A percentile compares a stretch with the other conserved stretches of the same genome.
phyloP scores from a whole-genome alignment of 2,329 filamentous ascomycete species.

The Dothistroma septosporum region DNA sequence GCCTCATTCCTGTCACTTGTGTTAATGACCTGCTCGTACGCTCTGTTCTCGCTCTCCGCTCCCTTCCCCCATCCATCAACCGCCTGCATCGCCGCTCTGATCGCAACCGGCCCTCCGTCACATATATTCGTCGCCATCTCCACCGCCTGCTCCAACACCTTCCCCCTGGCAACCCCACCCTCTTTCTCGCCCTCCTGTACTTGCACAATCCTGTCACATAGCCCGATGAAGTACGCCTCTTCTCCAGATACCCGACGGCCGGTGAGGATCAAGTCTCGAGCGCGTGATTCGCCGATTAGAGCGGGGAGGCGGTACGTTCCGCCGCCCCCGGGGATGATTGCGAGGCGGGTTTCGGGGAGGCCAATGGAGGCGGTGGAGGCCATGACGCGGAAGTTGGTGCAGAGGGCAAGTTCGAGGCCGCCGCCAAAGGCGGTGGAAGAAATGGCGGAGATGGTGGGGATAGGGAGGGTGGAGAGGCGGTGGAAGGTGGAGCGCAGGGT shows the following conservation, averaged over 20 bases:
- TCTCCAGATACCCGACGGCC: constrained; percentile 77
- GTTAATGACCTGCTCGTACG: constrained; percentile 76
- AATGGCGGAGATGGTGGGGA: constrained; percentile 87
- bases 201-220: constrained; percentile 87
- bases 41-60: constrained; percentile 77
- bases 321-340: constrained; percentile 90
- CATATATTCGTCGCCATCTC: constrained; percentile 79
- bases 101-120: constrained; percentile 79
- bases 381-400: constrained; percentile 85
- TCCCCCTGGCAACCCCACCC: constrained; percentile 57
- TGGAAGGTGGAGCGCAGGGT: constrained; percentile 73
- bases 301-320: constrained; percentile 83
- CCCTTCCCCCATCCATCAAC: constrained; percentile 62
- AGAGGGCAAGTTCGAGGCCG: constrained; percentile 86
- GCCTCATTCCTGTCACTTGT: constrained; percentile 89
- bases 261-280: constrained; percentile 86
- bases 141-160: constrained; percentile 71
- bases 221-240: constrained; percentile 86
- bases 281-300: constrained; percentile 73
- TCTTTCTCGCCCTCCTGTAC: constrained; percentile 54
- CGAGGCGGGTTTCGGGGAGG: constrained; percentile 85
- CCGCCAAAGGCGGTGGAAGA: constrained; percentile 84
- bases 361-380: constrained; percentile 72
- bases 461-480: constrained; percentile 67
- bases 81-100: constrained; percentile 73